Evolutionary conservation across 2,329 filamentous ascomycete genomes (phyloP), one percentile per base, ranked within the genome.

Genomic region (Grosmannia clavigera): DNA sequence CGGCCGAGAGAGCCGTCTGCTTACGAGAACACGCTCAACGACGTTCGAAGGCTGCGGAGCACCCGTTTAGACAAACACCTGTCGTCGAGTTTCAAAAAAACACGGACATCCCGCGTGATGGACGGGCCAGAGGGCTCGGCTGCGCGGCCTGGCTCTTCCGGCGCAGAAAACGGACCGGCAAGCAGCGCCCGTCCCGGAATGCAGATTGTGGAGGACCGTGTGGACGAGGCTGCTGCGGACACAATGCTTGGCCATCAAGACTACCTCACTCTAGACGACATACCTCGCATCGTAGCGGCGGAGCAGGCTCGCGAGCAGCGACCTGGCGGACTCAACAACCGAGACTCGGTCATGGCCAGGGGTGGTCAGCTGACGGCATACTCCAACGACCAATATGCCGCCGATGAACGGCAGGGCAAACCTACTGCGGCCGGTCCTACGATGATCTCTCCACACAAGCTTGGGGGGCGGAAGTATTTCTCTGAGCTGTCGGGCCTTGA

Each of bases 21-120:
- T 33, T 94, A 97, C 70, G 92, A 97, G 75, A 95, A 92, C 74
- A 96, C 92, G 55, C 85, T 99, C 66, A 95, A 94, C 65, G 94
- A 99, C 73, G 94, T 99, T 70, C 86, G 91, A 67, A 83, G 94
- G 63, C 75, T 99, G 61, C 85, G 92, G 65, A 97, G 94, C 63
- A 97, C 92, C 27, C 86, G 94, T 35, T 86, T 97, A 69, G 92
- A 99, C 69, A 92, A 95, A 69, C 90, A 95, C 68, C 76, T 99
- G 52, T 97, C 92, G 43, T 95, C 90, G 27, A 96, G 91, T 57
- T 91, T 92, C 71, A 88, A 89, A 70, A 94, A 92, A 68, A 90
- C 92, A 56, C 83, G 94, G 65, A 90, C 90, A 31, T 97, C 94
- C 10, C 83, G 90, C 59, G 92, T 99, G 61, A 92, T 99, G 71